Base-by-base conservation (phyloP, 306 rosid species). In the Hippophae tibetana region DNA sequence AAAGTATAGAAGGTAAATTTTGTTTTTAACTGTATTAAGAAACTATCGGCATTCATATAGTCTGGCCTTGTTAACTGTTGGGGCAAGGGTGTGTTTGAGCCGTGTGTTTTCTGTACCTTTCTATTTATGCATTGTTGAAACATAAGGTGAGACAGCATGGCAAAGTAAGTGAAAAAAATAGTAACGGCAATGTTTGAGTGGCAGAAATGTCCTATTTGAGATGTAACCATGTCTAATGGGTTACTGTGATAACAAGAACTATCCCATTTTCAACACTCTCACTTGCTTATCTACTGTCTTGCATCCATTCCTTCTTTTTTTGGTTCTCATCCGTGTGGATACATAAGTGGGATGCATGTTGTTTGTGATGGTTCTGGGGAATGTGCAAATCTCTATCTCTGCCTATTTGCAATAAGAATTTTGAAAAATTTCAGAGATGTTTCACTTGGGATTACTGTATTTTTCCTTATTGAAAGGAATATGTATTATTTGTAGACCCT, bases 1-100 rank as follows among this genome's bases (percentile, higher is more conserved):
- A 71, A 57, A 78, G 72, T 14, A 67, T 59, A 38, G 58, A 84
- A 69, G 98, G 96, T 87, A 81, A 23, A 51, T 6, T 42, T 57
- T 45, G 9, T 70, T 56, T 74, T 40, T 53, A 4, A n/a, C 44
- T 13, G 8, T 63, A 12, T n/a, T 56, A 9, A 25, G 57, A 46
- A 42, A 13, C 55, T 14, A 8, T 52, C 45, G 27, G 51, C 25
- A 9, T 60, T 56, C 56, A 13, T 26, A 13, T 54, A 6, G 41
- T 23, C 52, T 18, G 53, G 45, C 6, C 47, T 14, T 51, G 4
- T 8, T 4, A 40, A 42, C n/a, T 48, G 5, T 10, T 0, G 6
- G 50, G 10, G 50, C 5, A 13, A 47, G 10, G 10, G 11, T 47
- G 50, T 10, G 50, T 47, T 47, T 47, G 5, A 1, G 11, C 13